A percentile compares a stretch with the other conserved stretches of the same genome.
phyloP scores from a whole-genome alignment of 495 filamentous ascomycete genomes.

The Lepidopterella palustris region DNA sequence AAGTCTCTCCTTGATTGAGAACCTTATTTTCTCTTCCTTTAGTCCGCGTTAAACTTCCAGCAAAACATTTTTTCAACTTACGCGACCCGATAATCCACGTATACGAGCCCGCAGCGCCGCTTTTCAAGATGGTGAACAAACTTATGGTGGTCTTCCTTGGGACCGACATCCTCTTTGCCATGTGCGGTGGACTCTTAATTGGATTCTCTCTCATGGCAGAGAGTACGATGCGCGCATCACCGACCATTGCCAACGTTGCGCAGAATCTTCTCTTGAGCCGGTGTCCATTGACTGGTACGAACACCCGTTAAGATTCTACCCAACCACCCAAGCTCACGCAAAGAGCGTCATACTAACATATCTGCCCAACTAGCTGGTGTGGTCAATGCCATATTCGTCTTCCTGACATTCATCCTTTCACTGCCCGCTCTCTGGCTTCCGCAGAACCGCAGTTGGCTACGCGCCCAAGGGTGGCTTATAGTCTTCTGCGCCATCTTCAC shows the following conservation, averaged over 20 bases:
- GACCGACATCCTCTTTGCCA: conserved; percentile 54
- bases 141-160: conserved; percentile 29
- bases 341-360: conserved; percentile 6
- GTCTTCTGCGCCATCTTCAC: conserved; percentile 57
- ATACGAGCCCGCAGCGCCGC: neutral
- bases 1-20: neutral
- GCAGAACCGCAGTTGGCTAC: conserved; percentile 37
- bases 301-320: neutral
- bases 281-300: conserved; percentile 55
- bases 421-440: conserved; percentile 37
- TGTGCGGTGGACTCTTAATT: conserved; percentile 57
- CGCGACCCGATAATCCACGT: neutral
- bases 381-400: conserved; percentile 58
- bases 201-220: conserved; percentile 55
- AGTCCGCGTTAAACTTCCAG: neutral
- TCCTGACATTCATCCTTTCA: conserved; percentile 46
- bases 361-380: conserved; percentile 47
- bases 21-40: conserved; percentile 1
- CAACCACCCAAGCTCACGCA: neutral
- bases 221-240: conserved; percentile 40
- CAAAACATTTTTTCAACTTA: neutral
- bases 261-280: conserved; percentile 54
- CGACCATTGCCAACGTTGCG: conserved; percentile 51
- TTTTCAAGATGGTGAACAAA: conserved; percentile 27
- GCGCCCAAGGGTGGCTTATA: conserved; percentile 51